Percentiles rank a stretch among this genome's conserved stretches.
phyloP scores from a whole-genome alignment of 2,329 filamentous ascomycete genomes.

The Aspergillus pseudoglaucus region DNA sequence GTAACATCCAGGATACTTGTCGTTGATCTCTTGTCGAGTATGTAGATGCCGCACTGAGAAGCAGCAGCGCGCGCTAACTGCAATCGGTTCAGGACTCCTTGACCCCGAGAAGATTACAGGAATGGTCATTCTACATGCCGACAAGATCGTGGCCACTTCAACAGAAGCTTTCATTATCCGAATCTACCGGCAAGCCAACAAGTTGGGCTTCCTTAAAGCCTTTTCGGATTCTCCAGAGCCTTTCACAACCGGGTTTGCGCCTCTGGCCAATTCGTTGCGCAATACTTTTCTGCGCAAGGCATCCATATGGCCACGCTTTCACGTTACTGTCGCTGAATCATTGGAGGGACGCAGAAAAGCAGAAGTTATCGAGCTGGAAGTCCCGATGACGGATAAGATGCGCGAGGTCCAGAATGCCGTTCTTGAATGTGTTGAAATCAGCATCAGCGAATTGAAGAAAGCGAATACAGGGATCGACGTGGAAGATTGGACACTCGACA shows the following conservation, averaged over 20 bases:
- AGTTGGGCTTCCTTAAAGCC: constrained; percentile 86
- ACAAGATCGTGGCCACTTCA: constrained; percentile 74
- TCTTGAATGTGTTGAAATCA: constrained; percentile 91
- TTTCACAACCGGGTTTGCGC: constrained; percentile 80
- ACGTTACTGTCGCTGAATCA: constrained; percentile 80
- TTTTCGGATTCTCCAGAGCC: constrained; percentile 92
- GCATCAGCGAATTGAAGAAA: constrained; percentile 89
- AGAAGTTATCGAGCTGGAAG: constrained; percentile 93
- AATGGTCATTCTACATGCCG: constrained; percentile 79
- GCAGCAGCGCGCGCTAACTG: constrained; percentile 4
- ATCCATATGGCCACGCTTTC: constrained; percentile 88
- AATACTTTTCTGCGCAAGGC: constrained; percentile 86
- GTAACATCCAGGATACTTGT: constrained; percentile 93
- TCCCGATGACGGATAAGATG: constrained; percentile 95
- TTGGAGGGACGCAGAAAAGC: constrained; percentile 88
- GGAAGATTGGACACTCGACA: constrained; percentile 95
- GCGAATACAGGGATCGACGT: constrained; percentile 84
- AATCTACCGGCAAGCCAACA: constrained; percentile 92
- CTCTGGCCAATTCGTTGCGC: constrained; percentile 81
- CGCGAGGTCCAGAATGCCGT: constrained; percentile 87
- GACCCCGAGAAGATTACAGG: constrained; percentile 81
- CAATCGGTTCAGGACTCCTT: constrained; percentile 48
- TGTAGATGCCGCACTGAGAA: constrained; percentile 2
- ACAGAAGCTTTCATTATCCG: constrained; percentile 91
- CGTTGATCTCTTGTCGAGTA: constrained; percentile 78